phyloP scores from a whole-genome alignment of 2,329 filamentous ascomycete species.

The Colletotrichum noveboracense region DNA sequence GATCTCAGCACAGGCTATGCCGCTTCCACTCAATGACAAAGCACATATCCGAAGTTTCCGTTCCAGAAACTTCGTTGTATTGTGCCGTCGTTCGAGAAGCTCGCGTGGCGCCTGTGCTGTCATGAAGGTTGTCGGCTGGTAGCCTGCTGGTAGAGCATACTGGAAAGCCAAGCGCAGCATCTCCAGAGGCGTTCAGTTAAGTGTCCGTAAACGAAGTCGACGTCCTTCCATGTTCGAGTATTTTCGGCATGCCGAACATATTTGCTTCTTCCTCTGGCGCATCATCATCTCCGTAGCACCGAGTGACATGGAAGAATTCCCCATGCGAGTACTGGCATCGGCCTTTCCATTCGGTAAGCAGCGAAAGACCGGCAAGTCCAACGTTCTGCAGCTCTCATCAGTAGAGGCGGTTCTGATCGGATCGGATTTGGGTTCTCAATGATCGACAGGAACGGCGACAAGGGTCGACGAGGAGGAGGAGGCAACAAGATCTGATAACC shows the following conservation, averaged over 20 bases:
- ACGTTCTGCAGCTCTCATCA: background rate
- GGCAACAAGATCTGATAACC: background rate
- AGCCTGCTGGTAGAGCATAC: background rate
- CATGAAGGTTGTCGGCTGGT: background rate
- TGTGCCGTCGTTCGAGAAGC: background rate
- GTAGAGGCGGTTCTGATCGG: background rate
- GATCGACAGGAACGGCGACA: slow-evolving; percentile 9
- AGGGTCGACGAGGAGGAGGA: background rate
- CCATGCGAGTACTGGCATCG: background rate
- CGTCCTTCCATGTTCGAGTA: rapidly evolving
- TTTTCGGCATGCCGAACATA: rapidly evolving
- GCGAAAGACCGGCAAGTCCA: background rate
- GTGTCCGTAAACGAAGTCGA: background rate
- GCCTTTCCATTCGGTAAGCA: background rate
- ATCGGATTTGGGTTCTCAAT: background rate
- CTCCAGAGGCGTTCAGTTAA: background rate
- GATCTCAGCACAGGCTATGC: background rate
- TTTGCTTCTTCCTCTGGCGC: background rate
- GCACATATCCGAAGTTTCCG: background rate
- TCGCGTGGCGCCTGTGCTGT: background rate
- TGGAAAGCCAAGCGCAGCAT: background rate
- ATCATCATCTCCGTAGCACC: background rate
- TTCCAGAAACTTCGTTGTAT: background rate
- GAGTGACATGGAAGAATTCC: background rate
- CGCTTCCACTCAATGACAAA: background rate